Base-by-base conservation (phyloP, 2,329 filamentous ascomycete species). In the Penicillium thymicola region DNA sequence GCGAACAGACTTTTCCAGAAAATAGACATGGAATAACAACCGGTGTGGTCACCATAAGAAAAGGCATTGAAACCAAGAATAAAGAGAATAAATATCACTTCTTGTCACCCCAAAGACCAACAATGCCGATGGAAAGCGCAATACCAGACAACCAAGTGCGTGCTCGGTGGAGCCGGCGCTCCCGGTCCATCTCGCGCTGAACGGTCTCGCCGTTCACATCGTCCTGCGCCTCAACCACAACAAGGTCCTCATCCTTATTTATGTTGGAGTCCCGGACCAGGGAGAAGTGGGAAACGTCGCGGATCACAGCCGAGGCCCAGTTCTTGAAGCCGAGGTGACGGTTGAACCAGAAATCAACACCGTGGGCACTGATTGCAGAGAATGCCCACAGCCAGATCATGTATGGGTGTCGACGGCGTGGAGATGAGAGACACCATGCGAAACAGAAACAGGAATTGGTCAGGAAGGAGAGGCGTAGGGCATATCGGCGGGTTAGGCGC, bases 351-450 rank as follows among this genome's bases (percentile, higher is more conserved):
- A 84, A 82, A 72, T 91, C 88, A 79, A 89, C 83, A 59, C 79
- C 79, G 58, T 73, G 72, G 37, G 74, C 61, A 66, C 74, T 70
- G 28, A 77, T 59, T 14, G 79, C 76, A 1, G 78, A 71, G 55
- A 92, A 82, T 27, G 91, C 76, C 3, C 87, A 86, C 14, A 90
- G 91, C 85, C 94, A 97, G 57, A 97, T 76, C 27, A 97, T 85
- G 72, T 96, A 97, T 0, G 93, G 93, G 72, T 97, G 93, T 70
- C 89, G 86, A 65, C 84, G 82, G 54, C 86, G 83, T 27, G 85
- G 82, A 0, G 92, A 89, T 2, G 92, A 93, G 63, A 95, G 79
- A 43, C 82, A 73, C 75, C 88, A 97, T 60, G 92, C 90, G 63
- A 93, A 82, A 65, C 90, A 78, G 68, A 97, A 86, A 30, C 89